These are phyloP conservation scores for Apiotrichum porosum DNA, from an alignment of 1,284 basidiomycete species.

Conservation along the genomic window DNA sequence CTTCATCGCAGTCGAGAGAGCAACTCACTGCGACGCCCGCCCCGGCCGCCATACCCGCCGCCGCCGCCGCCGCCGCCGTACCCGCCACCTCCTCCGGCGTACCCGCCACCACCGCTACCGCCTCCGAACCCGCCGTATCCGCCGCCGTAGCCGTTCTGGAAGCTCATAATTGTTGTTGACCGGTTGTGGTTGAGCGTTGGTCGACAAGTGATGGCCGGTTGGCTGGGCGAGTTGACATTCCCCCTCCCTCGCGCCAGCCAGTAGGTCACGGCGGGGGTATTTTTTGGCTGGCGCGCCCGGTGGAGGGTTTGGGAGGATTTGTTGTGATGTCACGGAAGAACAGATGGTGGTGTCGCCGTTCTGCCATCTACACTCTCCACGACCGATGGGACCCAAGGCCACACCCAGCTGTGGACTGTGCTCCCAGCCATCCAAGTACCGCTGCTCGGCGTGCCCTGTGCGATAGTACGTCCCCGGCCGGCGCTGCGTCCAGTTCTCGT, in stretches of 20 bases:
- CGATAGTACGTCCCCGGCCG: slow-evolving; percentile 35
- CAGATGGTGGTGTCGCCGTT: too few relatives aligned
- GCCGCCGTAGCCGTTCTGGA: slow-evolving; percentile 27
- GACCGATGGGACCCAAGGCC: slow-evolving; percentile 12
- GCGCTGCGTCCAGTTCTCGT: too few relatives aligned
- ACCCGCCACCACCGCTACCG: slow-evolving; percentile 12
- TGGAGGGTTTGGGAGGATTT: too few relatives aligned
- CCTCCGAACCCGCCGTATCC: slow-evolving; percentile 12
- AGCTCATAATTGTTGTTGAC: slow-evolving; percentile 27
- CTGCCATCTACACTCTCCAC: too few relatives aligned
- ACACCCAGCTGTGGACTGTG: slow-evolving; percentile 33
- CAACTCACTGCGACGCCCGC: slow-evolving; percentile 24
- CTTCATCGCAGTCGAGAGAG: neutral
- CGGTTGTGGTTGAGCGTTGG: neutral
- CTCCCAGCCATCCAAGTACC: slow-evolving; percentile 35
- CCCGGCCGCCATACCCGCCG: slow-evolving; percentile 12
- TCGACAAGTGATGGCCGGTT: too few relatives aligned
- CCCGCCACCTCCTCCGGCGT: slow-evolving; percentile 13
- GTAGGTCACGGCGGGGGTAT: too few relatives aligned
- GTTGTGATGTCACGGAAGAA: too few relatives aligned
- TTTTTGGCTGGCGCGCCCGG: too few relatives aligned
- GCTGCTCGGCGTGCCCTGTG: slow-evolving; percentile 41
- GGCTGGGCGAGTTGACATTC: too few relatives aligned
- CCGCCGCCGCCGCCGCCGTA: slow-evolving; percentile 15
- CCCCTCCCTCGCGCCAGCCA: too few relatives aligned